A percentile compares a stretch with the other conserved stretches of the same genome.
Evolutionary conservation across 2,329 filamentous ascomycete species (phyloP).

Genomic region (Hypoxylon sp.): DNA sequence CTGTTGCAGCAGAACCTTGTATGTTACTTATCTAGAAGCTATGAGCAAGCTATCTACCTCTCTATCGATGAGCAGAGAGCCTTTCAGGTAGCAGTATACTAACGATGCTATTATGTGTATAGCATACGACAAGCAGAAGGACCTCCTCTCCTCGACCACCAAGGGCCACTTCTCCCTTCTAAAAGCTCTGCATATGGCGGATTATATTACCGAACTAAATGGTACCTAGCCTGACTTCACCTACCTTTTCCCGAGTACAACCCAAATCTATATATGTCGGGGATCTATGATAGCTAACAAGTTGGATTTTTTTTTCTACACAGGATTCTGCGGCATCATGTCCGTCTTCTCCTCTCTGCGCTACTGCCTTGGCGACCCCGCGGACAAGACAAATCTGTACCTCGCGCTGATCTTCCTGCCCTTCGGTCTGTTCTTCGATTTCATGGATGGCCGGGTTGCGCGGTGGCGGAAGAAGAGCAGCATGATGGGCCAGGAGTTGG

Average conservation of each 20-base stretch:
- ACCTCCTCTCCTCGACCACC: slow-evolving; percentile 76
- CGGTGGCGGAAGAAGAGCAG: slow-evolving; percentile 97
- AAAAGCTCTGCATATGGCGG: slow-evolving; percentile 81
- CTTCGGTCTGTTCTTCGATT: slow-evolving; percentile 96
- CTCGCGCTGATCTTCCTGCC: slow-evolving; percentile 89
- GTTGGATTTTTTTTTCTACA: slow-evolving; percentile 13
- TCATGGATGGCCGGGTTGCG: slow-evolving; percentile 97
- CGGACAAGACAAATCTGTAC: slow-evolving; percentile 80
- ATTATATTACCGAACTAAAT: slow-evolving; percentile 88
- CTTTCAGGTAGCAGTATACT: slow-evolving; percentile 14
- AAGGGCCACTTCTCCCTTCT: slow-evolving; percentile 79
- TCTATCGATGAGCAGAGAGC: not conserved
- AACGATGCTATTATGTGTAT: slow-evolving; percentile 18
- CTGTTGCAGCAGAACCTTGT: slow-evolving; percentile 61
- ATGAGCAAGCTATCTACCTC: not conserved
- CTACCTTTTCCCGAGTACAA: not conserved
- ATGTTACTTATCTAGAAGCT: slow-evolving; percentile 45
- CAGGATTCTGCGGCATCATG: slow-evolving; percentile 90
- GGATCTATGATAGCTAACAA: slow-evolving; percentile 21
- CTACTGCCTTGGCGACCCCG: slow-evolving; percentile 84
- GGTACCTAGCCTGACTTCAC: slow-evolving; percentile 62
- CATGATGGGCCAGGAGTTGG: slow-evolving; percentile 97
- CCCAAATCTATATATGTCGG: not conserved
- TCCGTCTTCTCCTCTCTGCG: slow-evolving; percentile 95
- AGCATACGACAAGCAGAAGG: slow-evolving; percentile 83